Evolutionary conservation across 345 rosid genomes (phyloP).

Genomic region (Draba incana): DNA sequence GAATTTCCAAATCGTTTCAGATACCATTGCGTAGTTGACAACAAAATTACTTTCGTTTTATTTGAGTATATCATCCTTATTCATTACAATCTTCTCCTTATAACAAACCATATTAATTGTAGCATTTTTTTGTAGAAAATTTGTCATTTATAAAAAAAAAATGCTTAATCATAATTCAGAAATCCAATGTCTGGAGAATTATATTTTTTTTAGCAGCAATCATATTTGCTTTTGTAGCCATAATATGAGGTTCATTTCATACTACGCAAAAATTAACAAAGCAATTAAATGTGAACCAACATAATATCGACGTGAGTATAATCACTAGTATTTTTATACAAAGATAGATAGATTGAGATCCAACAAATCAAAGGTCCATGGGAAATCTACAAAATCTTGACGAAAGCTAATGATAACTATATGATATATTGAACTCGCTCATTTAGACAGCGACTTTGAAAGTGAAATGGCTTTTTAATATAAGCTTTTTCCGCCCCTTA

Average conservation of each 20-base stretch:
- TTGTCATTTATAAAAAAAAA: too few relatives aligned
- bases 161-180: too few relatives aligned
- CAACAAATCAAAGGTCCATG: conserved; percentile 21
- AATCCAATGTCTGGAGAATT: too few relatives aligned
- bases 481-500: neutral
- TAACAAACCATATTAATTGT: too few relatives aligned
- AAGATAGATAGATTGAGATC: conserved; percentile 6
- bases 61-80: too few relatives aligned
- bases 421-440: conserved; percentile 2
- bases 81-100: too few relatives aligned
- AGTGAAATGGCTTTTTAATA: neutral
- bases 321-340: neutral
- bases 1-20: too few relatives aligned
- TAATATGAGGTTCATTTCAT: neutral
- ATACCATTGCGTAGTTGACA: too few relatives aligned
- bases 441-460: conserved; percentile 21
- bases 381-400: conserved; percentile 19
- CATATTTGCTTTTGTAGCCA: neutral
- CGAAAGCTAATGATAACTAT: conserved; percentile 18
- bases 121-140: too few relatives aligned
- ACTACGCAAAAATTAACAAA: neutral
- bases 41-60: too few relatives aligned
- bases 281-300: neutral
- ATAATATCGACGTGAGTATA: conserved; percentile 14
- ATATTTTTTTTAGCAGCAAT: too few relatives aligned